Conservation (phyloP, 108 stramenopile genomes). For the Discostella stelligeroides region DNA sequence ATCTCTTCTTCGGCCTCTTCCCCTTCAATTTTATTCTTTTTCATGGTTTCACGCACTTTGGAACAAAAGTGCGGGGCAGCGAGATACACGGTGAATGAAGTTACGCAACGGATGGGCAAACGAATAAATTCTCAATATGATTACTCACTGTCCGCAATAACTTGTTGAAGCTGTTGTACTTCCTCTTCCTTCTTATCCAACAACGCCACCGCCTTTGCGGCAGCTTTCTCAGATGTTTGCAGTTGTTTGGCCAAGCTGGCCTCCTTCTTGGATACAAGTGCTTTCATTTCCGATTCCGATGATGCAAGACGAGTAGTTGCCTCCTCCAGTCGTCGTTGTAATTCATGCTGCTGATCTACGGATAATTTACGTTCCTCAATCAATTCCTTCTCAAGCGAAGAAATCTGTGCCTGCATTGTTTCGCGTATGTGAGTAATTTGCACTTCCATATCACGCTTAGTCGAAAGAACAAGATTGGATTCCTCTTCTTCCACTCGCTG, state of each 20-base stretch:
- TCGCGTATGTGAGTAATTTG: slow-evolving; percentile 39
- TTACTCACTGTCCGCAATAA: slow-evolving; percentile 41
- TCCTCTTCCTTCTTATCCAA: slow-evolving; percentile 50
- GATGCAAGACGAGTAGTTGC: slow-evolving; percentile 30
- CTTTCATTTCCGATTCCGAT: slow-evolving; percentile 42
- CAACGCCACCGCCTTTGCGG: slow-evolving; percentile 46
- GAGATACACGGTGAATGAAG: background rate
- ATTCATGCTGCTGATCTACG: slow-evolving; percentile 39
- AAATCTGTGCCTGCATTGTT: slow-evolving; percentile 42
- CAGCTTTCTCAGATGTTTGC: slow-evolving; percentile 49
- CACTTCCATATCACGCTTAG: slow-evolving; percentile 42
- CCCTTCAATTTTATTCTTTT: slow-evolving; percentile 49
- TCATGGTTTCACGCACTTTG: slow-evolving; percentile 48
- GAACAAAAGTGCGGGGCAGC: background rate
- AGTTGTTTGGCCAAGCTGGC: slow-evolving; percentile 36
- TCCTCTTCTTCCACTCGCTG: slow-evolving; percentile 41
- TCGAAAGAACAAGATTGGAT: slow-evolving; percentile 28
- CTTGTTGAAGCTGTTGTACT: slow-evolving; percentile 41
- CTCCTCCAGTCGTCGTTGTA: slow-evolving; percentile 46
- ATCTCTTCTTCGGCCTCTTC: slow-evolving; percentile 50
- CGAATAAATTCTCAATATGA: background rate
- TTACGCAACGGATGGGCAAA: background rate
- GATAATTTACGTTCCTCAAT: slow-evolving; percentile 42
- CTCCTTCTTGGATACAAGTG: slow-evolving; percentile 42
- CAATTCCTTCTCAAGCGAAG: slow-evolving; percentile 43